Evolutionary conservation across 225 moss, liverwort and hornwort genomes (phyloP).

Genomic region (Polytrichum formosum): DNA sequence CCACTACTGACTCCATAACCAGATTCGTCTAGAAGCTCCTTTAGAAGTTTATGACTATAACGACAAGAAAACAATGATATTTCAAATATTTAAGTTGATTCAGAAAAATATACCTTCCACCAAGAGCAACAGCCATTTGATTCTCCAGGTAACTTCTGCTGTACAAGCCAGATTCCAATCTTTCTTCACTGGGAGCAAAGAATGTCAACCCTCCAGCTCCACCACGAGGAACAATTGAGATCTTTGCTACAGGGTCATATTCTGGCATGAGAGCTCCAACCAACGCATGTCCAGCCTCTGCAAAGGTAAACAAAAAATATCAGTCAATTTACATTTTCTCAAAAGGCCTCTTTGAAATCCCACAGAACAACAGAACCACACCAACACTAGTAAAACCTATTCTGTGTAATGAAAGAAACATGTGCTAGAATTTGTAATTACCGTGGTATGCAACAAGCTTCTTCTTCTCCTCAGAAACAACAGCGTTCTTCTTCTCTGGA

Average conservation of each 20-base stretch:
- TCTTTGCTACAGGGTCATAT: slow-evolving; percentile 78
- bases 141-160: slow-evolving; percentile 75
- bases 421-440: slow-evolving; percentile 6
- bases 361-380: too few relatives aligned
- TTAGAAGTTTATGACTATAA: not conserved
- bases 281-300: slow-evolving; percentile 82
- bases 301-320: not conserved
- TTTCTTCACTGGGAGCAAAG: slow-evolving; percentile 83
- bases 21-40: too few relatives aligned
- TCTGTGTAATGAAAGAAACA: too few relatives aligned
- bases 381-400: too few relatives aligned
- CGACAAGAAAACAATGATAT: not conserved
- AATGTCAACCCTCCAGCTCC: slow-evolving; percentile 84
- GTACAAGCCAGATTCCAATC: slow-evolving; percentile 74
- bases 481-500: slow-evolving; percentile 80
- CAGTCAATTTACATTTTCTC: too few relatives aligned
- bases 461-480: slow-evolving; percentile 77
- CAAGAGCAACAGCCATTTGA: slow-evolving; percentile 80
- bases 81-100: not conserved
- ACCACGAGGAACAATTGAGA: slow-evolving; percentile 77
- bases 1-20: too few relatives aligned
- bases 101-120: slow-evolving; percentile 52
- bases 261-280: slow-evolving; percentile 83
- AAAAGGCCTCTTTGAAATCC: too few relatives aligned
- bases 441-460: slow-evolving; percentile 76